These are phyloP conservation scores for Eremothecium coryli DNA, from an alignment of 1,139 yeast genomes.

Conservation along the genomic window DNA sequence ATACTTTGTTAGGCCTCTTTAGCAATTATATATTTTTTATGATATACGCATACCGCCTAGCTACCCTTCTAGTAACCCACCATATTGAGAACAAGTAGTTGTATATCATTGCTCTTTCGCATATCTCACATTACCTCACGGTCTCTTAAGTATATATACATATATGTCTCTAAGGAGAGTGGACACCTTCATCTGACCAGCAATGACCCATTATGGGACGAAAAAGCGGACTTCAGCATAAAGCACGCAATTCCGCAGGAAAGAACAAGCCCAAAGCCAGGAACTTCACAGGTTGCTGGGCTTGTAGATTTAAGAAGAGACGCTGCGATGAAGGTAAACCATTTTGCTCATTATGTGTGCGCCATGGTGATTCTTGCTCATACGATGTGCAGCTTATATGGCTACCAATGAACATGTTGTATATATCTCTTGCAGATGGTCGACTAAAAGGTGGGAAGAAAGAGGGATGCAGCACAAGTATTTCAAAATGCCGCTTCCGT, in stretches of 20 bases:
- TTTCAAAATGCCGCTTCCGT: constrained; percentile 9
- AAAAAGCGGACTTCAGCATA: too few species aligned
- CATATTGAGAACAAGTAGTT: too few species aligned
- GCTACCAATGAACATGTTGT: constrained; percentile 20
- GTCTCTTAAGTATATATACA: too few species aligned
- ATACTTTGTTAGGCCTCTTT: too few species aligned
- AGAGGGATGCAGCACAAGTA: constrained; percentile 1
- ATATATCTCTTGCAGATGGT: constrained; percentile 6
- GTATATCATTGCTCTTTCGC: too few species aligned
- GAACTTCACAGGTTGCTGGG: constrained; percentile 29
- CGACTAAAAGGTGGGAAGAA: constrained; percentile 3
- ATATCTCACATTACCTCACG: too few species aligned
- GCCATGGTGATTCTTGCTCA: constrained; percentile 20
- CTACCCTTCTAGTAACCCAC: too few species aligned
- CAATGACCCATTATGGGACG: too few species aligned
- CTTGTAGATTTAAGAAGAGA: constrained; percentile 26
- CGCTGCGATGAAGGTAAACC: constrained; percentile 25
- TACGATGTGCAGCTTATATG: constrained; percentile 26
- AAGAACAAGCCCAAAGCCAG: constrained; percentile 14
- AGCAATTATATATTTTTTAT: too few species aligned
- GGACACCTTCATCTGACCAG: too few species aligned
- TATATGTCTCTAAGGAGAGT: too few species aligned
- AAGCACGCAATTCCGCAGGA: not conserved
- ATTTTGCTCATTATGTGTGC: constrained; percentile 19
- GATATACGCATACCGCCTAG: too few species aligned